Base-by-base conservation (phyloP, 768 basidiomycete species). In the Boletales sp. region DNA sequence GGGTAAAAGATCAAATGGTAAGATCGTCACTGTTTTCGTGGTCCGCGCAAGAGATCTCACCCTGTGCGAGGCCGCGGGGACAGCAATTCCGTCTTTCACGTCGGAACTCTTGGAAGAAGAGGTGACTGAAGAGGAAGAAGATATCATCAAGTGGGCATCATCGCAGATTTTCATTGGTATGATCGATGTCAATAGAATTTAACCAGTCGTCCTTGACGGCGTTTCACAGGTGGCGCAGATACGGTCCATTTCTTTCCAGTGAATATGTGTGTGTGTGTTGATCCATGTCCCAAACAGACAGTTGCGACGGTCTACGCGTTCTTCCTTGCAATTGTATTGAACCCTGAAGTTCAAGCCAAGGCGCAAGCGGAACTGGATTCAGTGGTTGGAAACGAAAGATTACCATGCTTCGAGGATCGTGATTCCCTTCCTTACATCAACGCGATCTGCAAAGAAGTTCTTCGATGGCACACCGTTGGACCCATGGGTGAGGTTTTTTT, bases 1-100 rank as follows among this genome's bases (percentile, higher is more conserved):
- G 68, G 43, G 75, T 75, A 5, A 69, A 72, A 35, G 56, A 75
- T 17, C 73, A 78, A 52, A 74, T 82, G 63, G 81, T 81, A 50
- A 6, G 57, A 17, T 14, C 0, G 0, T 17, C n/a, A 17, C 27
- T 4, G 6, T 4, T 29, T 34, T 5, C 11, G 1, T 21, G 7
- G 5, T n/a, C 8, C 18, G 18, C 9, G 6, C 5, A 9, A 12
- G 35, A 10, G 5, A 37, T 41, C 42, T 53, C 32, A 57, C 31
- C 21, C 39, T 18, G 14, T 9, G 4, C 24, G 1, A 66, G 59
- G 59, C 62, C 2, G 52, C 41, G 2, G 55, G 59, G 0, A 57
- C 46, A 40, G 59, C 59, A 2, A 30, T 19, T 34, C 49, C 54
- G 0, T 65, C 64, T 4, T 58, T 66, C 36, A n/a, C 60, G 6